Conservation (phyloP, 805 yeast species). For the Ogataea sp. region DNA sequence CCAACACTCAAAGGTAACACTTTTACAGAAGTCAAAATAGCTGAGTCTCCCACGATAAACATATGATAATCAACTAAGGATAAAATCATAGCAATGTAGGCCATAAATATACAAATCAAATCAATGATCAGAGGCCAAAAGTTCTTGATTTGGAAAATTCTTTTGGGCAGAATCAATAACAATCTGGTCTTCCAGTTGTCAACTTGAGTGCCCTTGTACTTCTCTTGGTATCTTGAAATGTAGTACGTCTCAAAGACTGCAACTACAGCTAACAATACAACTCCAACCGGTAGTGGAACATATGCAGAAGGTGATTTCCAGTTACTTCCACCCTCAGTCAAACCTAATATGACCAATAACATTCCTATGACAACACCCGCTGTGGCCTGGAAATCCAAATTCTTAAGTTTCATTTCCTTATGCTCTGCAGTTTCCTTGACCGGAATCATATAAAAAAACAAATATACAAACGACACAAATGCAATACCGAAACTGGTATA, state of each 20-base stretch:
- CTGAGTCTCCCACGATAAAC: conserved; percentile 21
- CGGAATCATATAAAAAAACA: conserved; percentile 19
- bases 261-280: conserved; percentile 19
- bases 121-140: conserved; percentile 10
- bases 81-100: conserved; percentile 4
- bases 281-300: conserved; percentile 32
- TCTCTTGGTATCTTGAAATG: conserved; percentile 8
- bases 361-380: conserved; percentile 26
- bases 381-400: conserved; percentile 24
- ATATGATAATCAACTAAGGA: conserved; percentile 14
- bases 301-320: conserved; percentile 35
- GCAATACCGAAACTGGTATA: conserved; percentile 29
- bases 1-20: conserved; percentile 27
- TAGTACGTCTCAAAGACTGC: conserved; percentile 24
- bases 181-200: conserved; percentile 10
- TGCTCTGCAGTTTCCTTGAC: conserved; percentile 16
- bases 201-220: neutral
- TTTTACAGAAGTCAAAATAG: conserved; percentile 29
- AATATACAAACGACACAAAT: conserved; percentile 10
- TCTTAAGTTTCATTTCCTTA: conserved; percentile 19
- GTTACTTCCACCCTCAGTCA: conserved; percentile 35
- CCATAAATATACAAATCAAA: conserved; percentile 4
- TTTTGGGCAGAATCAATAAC: conserved; percentile 15
- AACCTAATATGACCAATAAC: conserved; percentile 32
- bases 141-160: conserved; percentile 11